Conservation (phyloP, 768 basidiomycete species). For the Leccinum ochraceum region DNA sequence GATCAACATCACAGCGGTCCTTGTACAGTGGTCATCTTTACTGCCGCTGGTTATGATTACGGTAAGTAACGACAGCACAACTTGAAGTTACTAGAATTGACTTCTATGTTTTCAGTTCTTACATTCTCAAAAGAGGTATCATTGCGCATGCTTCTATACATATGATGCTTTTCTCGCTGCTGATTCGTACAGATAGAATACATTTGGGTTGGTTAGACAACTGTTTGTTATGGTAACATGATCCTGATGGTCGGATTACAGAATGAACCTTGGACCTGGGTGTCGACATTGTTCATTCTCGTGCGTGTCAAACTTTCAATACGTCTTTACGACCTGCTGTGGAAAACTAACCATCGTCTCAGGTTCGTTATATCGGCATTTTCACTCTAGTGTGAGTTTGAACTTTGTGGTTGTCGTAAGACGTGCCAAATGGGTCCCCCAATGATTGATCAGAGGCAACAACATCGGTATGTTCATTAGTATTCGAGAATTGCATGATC, state of each 20-base stretch:
- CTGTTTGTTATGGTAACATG: not conserved
- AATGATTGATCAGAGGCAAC: not conserved
- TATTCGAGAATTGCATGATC: not conserved
- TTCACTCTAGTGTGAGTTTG: slow-evolving; percentile 1
- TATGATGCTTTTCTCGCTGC: not conserved
- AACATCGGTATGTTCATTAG: slow-evolving; percentile 1
- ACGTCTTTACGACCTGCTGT: not conserved
- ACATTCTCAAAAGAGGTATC: slow-evolving; percentile 12
- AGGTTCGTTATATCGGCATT: slow-evolving; percentile 14
- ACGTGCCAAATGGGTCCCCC: not conserved
- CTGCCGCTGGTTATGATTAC: slow-evolving; percentile 14
- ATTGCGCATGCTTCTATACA: not conserved
- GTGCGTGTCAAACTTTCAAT: not conserved
- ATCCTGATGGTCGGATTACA: not conserved
- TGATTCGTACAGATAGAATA: slow-evolving; percentile 6
- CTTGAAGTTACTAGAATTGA: not conserved
- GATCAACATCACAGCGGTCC: not conserved
- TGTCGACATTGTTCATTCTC: slow-evolving; percentile 12
- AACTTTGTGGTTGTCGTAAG: not conserved
- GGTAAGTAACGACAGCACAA: not conserved
- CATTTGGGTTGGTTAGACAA: slow-evolving; percentile 9
- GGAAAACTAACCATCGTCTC: not conserved
- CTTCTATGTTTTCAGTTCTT: slow-evolving; percentile 1
- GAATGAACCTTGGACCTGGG: slow-evolving; percentile 10
- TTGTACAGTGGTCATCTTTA: not conserved